Evolutionary conservation across 306 rosid genomes (phyloP), one percentile per base, ranked within the genome.

Genomic region (Malus sieversii): DNA sequence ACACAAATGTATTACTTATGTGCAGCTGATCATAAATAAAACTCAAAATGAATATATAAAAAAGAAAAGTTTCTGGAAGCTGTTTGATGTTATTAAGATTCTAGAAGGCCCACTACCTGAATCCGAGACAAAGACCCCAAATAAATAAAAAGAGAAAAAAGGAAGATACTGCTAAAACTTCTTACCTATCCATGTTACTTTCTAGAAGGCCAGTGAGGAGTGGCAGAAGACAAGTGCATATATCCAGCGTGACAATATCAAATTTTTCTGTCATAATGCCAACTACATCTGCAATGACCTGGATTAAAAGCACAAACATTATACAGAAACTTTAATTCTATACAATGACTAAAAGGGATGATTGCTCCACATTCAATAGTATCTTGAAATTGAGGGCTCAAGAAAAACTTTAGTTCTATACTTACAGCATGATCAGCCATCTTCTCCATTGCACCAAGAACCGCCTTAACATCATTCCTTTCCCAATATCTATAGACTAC

Each of bases 261-360:
- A 82, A 82, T 92, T 84, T 92, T 65, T 88, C 92, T 20, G 82
- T 77, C 85, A 92, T 86, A 74, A 92, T 83, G 88, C 97, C 81
- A 62, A 88, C 87, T 84, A 92, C 90, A 86, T 95, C 99, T n/a
- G 97, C 97, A 83, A 86, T 84, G 74, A 95, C 99, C 99, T 95
- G 83, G 72, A 85, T 65, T 65, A 83, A 86, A 66, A 85, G 74
- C 57, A 57, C 51, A 69, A 29, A 59, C 45, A 76, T 23, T 16
- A 74, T 61, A 75, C 27, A 33, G 68, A 58, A 75, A n/a, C 40
- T 63, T n/a, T 59, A 35, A 20, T 38, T 52, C 51, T 57, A 20
- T 75, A 60, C 48, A 80, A 42, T 70, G 35, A 76, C 53, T 14
- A 14, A 27, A 59, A 66, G n/a, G 30, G 30, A 10, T 14, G 6